Conservation (phyloP, 768 basidiomycete genomes). For the Rhodotorula toruloides region DNA sequence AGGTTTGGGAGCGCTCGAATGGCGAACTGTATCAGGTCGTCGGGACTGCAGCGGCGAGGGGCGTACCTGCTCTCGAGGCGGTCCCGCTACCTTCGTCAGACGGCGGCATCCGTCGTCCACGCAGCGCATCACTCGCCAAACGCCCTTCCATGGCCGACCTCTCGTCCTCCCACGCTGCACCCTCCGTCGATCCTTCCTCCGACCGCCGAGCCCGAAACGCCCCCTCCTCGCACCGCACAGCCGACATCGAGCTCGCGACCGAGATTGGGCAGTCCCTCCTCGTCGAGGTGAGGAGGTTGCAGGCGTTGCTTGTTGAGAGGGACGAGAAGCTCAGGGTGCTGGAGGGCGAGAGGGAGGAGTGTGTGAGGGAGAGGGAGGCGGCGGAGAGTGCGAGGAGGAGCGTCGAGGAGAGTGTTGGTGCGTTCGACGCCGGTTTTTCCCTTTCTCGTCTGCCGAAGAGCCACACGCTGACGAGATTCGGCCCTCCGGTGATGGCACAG, state of each 20-base stretch:
- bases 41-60: constrained; percentile 55
- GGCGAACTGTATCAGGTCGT: constrained; percentile 66
- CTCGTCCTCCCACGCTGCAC: constrained; percentile 12
- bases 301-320: constrained; percentile 81
- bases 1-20: constrained; percentile 74
- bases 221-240: constrained; percentile 60
- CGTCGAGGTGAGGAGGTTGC: constrained; percentile 83
- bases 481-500: constrained; percentile 47
- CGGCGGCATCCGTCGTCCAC: background rate
- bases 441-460: too few species aligned
- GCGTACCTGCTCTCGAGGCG: constrained; percentile 10
- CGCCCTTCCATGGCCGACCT: constrained; percentile 7
- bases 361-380: constrained; percentile 71
- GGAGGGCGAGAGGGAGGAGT: constrained; percentile 84
- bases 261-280: constrained; percentile 91
- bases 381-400: constrained; percentile 67
- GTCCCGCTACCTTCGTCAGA: background rate
- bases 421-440: constrained; percentile 41
- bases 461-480: constrained; percentile 7
- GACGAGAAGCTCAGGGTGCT: constrained; percentile 88
- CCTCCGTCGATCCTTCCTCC: background rate
- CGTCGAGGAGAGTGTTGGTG: constrained; percentile 76
- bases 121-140: background rate
- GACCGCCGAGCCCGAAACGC: background rate
- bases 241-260: constrained; percentile 91